Base-by-base conservation (phyloP, 78 protist species). In the Chrysochromulina tobinii region DNA sequence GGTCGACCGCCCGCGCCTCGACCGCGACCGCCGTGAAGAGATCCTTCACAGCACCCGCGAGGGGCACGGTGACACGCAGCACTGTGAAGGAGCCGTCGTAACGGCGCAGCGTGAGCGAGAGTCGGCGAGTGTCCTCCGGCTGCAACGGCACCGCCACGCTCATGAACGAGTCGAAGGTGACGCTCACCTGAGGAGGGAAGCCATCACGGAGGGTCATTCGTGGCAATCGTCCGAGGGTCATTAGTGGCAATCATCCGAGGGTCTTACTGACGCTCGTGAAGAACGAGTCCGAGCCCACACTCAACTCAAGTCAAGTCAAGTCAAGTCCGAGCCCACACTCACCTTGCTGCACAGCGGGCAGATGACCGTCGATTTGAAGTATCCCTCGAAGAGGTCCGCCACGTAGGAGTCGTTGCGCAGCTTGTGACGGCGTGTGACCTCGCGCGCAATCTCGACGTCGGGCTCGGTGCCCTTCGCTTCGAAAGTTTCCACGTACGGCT, bases 121-220 rank as follows among this genome's bases (percentile, higher is more conserved):
- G n/a, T 11, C 5, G 15, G 38, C 79, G 79, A 27, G 27, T 69
- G 55, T 5, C 79, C 59, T 6, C 53, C n/a, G n/a, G 15, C 23
- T 12, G 87, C 55, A 91, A 3, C 12, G 93, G 93, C 58, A 91
- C 61, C 83, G 73, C 7, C 58, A 91, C 20, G 88, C 18, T 23
- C 88, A 53, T 81, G 87, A 11, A 91, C 27, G 93, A 89, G 89
- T 91, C 93, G 81, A 91, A 81, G 84, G 58, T 91, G 79, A 91
- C 67, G 20, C 38, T 38, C 38, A 38, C 38, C 38, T 38, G 38
- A 38, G 38, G 38, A 38, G 38, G 38, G 38, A 38, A 38, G 38
- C 38, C 38, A 38, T 38, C 38, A 38, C 38, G 38, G 38, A 38
- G 38, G 38, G 38, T 38, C 38, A 38, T 38, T 38, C 0, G 38